Base-by-base conservation (phyloP, 1,139 yeast species). In the Casaregolazyma lundiana region DNA sequence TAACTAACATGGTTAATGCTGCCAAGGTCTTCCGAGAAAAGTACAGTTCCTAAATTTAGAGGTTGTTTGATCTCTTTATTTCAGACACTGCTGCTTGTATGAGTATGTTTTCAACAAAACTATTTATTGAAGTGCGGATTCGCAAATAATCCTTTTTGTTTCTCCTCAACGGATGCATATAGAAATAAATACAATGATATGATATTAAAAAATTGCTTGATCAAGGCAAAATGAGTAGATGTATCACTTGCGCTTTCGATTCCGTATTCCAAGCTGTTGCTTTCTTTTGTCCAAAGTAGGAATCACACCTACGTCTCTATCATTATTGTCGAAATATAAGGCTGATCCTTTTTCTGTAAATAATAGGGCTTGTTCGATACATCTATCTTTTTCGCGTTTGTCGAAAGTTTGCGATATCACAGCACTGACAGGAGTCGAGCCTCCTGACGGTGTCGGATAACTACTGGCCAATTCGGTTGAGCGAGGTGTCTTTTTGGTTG, bases 1-100 rank as follows among this genome's bases (percentile, higher is more conserved):
- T 92, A 75, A 84, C 94, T 70, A 87, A 92, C 77, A 92, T 92
- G 98, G 98, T 92, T 70, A 90, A 85, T 62, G 97, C 98, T 68
- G 97, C 98, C 68, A 89, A 90, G 80, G 79, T 78, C 75, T 89
- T 77, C 92, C 89, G 97, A 76, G 89, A 55, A 45, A 54, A 52
- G 55, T 57, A 55, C 48, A 44, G 57, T 50, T 50, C 59, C 41
- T 55, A 56, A 53, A 43, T 17, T 21, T 18, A 49, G 36, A 49
- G 44, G 39, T 45, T 40, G 30, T 45, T 32, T 20, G 21, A 18
- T 40, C 18, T 16, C 26, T 32, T 24, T 22, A 41, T 24, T 32
- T 22, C 40, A 44, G 35, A 44, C 30, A 32, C 42, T 38, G 40
- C 35, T 44, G 26, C 36, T 26, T 26, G n/a, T 34, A 19, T 19